Base-by-base conservation (phyloP, 768 basidiomycete species). In the Coprinopsis sp. region DNA sequence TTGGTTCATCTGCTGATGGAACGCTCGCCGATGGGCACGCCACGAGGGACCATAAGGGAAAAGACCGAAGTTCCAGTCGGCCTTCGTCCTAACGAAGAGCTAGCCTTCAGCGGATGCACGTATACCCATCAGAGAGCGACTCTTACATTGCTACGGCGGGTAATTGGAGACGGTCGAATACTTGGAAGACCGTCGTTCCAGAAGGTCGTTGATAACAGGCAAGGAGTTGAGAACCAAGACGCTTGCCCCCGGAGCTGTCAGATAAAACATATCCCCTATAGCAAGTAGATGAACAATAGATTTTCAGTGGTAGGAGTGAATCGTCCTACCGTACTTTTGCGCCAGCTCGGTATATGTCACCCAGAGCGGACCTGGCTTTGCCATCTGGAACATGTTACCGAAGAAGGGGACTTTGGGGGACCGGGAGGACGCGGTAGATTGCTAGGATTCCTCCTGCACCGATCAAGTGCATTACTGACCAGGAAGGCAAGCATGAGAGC, bases 141-240 rank as follows among this genome's bases (percentile, higher is more conserved):
- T 59, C 66, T 42, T 44, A 74, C 72, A 77, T 45, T n/a, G 72
- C 72, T 31, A 72, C 65, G 43, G 73, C 67, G 40, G 51, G 51
- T 0, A 65, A 62, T 6, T 68, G 62, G 44, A 58, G 24, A 70
- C 51, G 34, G 19, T 40, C 37, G 45, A 50, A 16, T 43, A 47
- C 8, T 43, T 53, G 23, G 29, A 14, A 16, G 49, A 45, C 18
- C 37, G 39, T 10, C 34, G 39, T 31, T 49, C 51, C 22, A 54
- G 46, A 3, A 54, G 23, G 23, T 54, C 52, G 24, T 18, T n/a
- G 27, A 42, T 30, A n/a, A 18, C 40, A 28, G 24, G 11, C 6
- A 42, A 28, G 10, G 40, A 42, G 19, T 42, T 42, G 24, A 42
- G 40, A 10, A 42, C 28, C 11, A 42, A 4, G 24, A 42, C 19